A percentile compares a stretch with the other conserved stretches of the same genome.
These are phyloP conservation scores for Phytophthora melonis DNA, from an alignment of 352 stramenopile species.

Conservation along the genomic window DNA sequence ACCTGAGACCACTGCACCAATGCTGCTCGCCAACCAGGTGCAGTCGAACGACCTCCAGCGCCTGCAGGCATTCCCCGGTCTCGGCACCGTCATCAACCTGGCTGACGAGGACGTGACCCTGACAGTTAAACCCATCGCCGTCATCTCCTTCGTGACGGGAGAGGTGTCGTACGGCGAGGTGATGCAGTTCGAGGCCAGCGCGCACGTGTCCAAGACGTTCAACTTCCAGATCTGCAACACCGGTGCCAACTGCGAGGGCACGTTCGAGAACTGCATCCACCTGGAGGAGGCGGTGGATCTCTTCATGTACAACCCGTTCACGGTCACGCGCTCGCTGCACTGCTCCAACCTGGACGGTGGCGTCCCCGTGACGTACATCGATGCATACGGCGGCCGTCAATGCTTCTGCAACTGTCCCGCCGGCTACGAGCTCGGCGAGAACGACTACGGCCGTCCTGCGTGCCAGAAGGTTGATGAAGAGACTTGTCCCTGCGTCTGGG, in stretches of 20 bases:
- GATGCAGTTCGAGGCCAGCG: slow-evolving; percentile 34
- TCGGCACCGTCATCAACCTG: slow-evolving; percentile 40
- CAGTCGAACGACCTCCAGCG: slow-evolving; percentile 38
- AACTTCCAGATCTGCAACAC: slow-evolving; percentile 50
- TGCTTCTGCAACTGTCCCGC: slow-evolving; percentile 70
- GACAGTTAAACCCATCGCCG: slow-evolving; percentile 27
- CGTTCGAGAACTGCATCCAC: slow-evolving; percentile 48
- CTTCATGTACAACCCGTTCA: slow-evolving; percentile 77
- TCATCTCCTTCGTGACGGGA: slow-evolving; percentile 57
- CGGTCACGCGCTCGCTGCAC: slow-evolving; percentile 43
- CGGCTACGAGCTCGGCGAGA: slow-evolving; percentile 36
- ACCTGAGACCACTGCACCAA: background rate
- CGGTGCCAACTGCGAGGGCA: slow-evolving; percentile 16
- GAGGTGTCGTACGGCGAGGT: slow-evolving; percentile 50
- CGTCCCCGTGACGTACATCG: slow-evolving; percentile 60
- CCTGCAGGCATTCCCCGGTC: slow-evolving; percentile 46
- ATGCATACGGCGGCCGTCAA: slow-evolving; percentile 43
- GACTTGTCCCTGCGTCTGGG: slow-evolving; percentile 61
- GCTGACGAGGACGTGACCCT: slow-evolving; percentile 14
- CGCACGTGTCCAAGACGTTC: slow-evolving; percentile 44
- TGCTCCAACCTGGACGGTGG: slow-evolving; percentile 47
- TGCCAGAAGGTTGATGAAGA: slow-evolving; percentile 45
- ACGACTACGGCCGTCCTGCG: slow-evolving; percentile 22
- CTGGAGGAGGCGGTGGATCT: slow-evolving; percentile 50
- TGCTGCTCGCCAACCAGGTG: slow-evolving; percentile 28